These are phyloP conservation scores for Aphanomyces astaci DNA, from an alignment of 352 stramenopile species.

Conservation along the genomic window DNA sequence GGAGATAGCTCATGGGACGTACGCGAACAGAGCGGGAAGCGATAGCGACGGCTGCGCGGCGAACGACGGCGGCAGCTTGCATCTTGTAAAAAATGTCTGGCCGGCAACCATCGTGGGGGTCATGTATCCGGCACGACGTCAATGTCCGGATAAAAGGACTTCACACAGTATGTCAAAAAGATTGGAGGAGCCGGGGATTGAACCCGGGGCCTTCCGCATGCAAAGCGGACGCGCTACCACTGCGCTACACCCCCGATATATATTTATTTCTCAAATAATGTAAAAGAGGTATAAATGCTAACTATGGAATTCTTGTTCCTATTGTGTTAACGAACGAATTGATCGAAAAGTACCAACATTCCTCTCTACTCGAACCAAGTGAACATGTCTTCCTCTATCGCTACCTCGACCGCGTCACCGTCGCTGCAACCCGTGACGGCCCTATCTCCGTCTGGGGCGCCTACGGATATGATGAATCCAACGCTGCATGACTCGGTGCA, in stretches of 20 bases:
- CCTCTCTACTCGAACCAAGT: neutral
- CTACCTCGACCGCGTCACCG: neutral
- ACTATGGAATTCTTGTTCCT: too few relatives aligned
- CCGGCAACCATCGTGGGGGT: neutral
- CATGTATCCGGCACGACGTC: neutral
- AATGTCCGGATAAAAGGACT: neutral
- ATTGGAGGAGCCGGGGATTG: too few relatives aligned
- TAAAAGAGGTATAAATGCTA: too few relatives aligned
- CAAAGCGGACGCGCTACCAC: neutral
- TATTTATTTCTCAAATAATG: too few relatives aligned
- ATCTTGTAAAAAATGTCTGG: conserved; percentile 9
- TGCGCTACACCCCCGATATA: too few relatives aligned
- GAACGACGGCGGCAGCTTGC: neutral
- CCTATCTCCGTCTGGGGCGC: neutral
- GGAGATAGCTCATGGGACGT: neutral
- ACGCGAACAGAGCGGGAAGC: neutral
- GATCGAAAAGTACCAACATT: neutral
- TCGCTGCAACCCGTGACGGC: neutral
- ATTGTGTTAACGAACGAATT: too few relatives aligned
- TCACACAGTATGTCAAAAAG: too few relatives aligned
- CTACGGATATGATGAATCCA: neutral
- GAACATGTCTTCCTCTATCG: neutral
- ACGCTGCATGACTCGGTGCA: neutral
- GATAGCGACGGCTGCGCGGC: neutral
- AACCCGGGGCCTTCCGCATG: neutral